These are phyloP conservation scores for Fusarium sp. DNA, from an alignment of 2,329 filamentous ascomycete genomes.

Conservation along the genomic window DNA sequence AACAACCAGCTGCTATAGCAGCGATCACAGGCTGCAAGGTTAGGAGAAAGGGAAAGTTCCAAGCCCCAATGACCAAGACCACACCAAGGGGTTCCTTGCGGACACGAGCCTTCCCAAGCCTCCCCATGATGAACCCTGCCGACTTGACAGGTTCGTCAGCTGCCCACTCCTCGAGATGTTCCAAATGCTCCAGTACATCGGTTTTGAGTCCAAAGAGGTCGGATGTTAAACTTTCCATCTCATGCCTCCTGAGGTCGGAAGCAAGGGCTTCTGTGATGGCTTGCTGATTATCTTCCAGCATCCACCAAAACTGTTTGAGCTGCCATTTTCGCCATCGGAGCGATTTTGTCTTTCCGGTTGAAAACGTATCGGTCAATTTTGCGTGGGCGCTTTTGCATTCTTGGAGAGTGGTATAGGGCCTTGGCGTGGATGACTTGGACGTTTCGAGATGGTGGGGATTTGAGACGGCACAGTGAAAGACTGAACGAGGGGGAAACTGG, in stretches of 20 bases:
- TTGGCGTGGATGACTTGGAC: not conserved
- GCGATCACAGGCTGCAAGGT: constrained; percentile 52
- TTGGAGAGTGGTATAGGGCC: not conserved
- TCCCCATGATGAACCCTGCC: constrained; percentile 43
- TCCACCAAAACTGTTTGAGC: constrained; percentile 54
- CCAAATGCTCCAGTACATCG: constrained; percentile 51
- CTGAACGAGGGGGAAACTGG: not conserved
- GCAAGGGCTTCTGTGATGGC: constrained; percentile 47
- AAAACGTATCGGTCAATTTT: constrained; percentile 3
- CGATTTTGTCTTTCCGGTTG: constrained; percentile 45
- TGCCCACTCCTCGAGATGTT: constrained; percentile 53
- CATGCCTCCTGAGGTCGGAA: constrained; percentile 49
- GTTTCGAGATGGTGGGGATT: not conserved
- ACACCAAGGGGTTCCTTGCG: constrained; percentile 57
- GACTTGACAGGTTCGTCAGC: constrained; percentile 44
- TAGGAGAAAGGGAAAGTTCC: constrained; percentile 58
- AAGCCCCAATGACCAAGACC: constrained; percentile 56
- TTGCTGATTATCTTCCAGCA: constrained; percentile 52
- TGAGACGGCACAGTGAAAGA: not conserved
- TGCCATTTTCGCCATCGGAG: constrained; percentile 54
- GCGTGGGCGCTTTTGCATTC: not conserved
- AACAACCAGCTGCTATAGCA: constrained; percentile 56
- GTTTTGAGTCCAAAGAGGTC: constrained; percentile 47
- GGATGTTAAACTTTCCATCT: constrained; percentile 45
- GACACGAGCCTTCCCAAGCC: constrained; percentile 46